These are phyloP conservation scores for Chytriomyces confervae DNA, from an alignment of 192 early-diverging fungal genomes.

Conservation along the genomic window DNA sequence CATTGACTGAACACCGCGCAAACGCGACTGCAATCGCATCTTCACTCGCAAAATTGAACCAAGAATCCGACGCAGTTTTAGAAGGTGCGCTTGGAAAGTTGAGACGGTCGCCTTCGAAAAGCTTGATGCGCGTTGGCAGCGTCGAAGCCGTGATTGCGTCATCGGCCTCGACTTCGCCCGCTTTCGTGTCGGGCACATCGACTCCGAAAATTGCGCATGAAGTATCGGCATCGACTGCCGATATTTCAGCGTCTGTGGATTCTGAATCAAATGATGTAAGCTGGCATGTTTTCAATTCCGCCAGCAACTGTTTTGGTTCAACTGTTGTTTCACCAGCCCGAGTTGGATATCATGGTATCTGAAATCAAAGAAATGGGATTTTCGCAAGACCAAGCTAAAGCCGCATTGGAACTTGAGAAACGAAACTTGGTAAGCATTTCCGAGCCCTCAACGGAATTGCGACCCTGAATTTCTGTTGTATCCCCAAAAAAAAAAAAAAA, in stretches of 20 bases:
- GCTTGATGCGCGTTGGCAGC: slow-evolving; percentile 21
- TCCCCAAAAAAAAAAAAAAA: not conserved
- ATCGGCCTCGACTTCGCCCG: not conserved
- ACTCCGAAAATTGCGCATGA: not conserved
- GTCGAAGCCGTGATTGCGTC: slow-evolving; percentile 8
- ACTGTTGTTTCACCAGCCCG: not conserved
- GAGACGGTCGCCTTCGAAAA: not conserved
- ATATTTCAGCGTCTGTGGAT: not conserved
- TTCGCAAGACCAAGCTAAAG: slow-evolving; percentile 59
- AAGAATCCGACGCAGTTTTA: slow-evolving; percentile 10
- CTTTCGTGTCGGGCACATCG: not conserved
- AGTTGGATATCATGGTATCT: slow-evolving; percentile 45
- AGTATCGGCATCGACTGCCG: not conserved
- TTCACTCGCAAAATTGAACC: not conserved
- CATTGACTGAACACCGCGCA: not conserved
- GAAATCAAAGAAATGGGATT: slow-evolving; percentile 78
- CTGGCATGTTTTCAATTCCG: not conserved
- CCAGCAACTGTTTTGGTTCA: not conserved
- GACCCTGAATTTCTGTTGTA: too few species aligned
- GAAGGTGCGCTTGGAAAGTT: slow-evolving; percentile 30
- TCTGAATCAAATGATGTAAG: not conserved
- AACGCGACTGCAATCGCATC: slow-evolving; percentile 7
- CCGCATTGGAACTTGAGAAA: slow-evolving; percentile 63
- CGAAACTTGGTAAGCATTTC: slow-evolving; percentile 53
- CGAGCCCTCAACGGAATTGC: not conserved